Evolutionary conservation across 768 basidiomycete species (phyloP), one percentile per base, ranked within the genome.

Genomic region (Omphalotus guepiniiformis): DNA sequence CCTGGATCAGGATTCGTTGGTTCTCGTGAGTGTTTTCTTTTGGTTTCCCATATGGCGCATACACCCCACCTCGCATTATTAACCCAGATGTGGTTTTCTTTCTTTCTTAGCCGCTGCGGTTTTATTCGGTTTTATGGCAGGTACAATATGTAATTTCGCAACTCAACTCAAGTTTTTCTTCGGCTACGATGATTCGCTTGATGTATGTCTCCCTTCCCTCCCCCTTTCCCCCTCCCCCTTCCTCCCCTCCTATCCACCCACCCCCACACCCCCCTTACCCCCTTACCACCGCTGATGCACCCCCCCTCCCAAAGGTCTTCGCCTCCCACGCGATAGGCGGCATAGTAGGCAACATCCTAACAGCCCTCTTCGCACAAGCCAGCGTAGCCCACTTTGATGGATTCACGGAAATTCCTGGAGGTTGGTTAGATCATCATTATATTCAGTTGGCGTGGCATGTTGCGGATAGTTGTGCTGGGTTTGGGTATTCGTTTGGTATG

Each of bases 161-260:
- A 97, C 95, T 3, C 85, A 95, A 56, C 77, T 98, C 62, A 98
- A 97, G 70, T 90, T 88, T 63, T 37, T 87, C 26, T 69, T 82
- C 53, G 71, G 73, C 23, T 88, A 82, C 55, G 89, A 92, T 50
- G 89, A 92, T 59, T 75, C 85, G 15, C 79, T 92, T 15, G 89
- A 91, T 74, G 84, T 87, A 42, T 40, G 81, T 63, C 50, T 25
- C 21, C 40, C 52, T 50, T 4, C 32, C 19, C 6, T 2, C 28
- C 0, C 21, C 0, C 18, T 36, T 51, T 45, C 11, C 12, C 9
- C 19, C 34, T 22, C 15, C 7, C 37, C 2, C 43, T 11, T 18
- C 5, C 38, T 3, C 21, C 16, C 27, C 16, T 7, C 18, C 30
- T 13, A 26, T 28, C 21, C 23, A n/a, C n/a, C n/a, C n/a, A n/a